phyloP scores from a whole-genome alignment of 495 filamentous ascomycete genomes.

The Penicillium longicatenatum region DNA sequence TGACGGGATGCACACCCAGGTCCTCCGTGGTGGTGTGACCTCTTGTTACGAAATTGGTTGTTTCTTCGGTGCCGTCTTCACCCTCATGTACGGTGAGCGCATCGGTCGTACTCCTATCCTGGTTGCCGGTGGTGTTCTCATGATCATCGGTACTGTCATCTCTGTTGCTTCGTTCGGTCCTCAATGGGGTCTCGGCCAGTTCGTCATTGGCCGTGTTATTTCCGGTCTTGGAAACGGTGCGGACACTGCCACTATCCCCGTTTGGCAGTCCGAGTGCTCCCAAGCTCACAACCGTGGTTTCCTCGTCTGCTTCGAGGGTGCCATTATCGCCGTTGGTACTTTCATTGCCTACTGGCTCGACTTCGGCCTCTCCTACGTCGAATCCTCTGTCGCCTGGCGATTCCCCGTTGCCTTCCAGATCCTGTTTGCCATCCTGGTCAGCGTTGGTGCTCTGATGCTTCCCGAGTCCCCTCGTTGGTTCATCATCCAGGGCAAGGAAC shows the following conservation, averaged over 20 bases:
- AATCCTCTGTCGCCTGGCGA: constrained; percentile 52
- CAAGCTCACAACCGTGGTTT: constrained; percentile 73
- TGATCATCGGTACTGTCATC: constrained; percentile 74
- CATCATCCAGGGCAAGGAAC: constrained; percentile 59
- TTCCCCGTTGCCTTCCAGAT: constrained; percentile 82
- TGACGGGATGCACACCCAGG: constrained; percentile 51
- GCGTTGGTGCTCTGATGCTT: constrained; percentile 57
- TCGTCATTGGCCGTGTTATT: constrained; percentile 70
- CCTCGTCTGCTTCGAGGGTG: constrained; percentile 81
- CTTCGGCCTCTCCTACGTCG: constrained; percentile 67
- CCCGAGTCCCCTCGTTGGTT: constrained; percentile 82
- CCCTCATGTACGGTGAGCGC: constrained; percentile 65
- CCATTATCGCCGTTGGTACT: constrained; percentile 73
- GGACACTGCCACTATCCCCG: constrained; percentile 74
- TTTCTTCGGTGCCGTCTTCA: constrained; percentile 72
- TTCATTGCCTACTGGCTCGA: constrained; percentile 84
- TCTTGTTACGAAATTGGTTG: constrained; percentile 82
- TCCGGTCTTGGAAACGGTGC: constrained; percentile 77
- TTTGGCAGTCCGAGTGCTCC: constrained; percentile 75
- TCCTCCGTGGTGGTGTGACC: constrained; percentile 76
- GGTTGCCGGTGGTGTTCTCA: constrained; percentile 64
- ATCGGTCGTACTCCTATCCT: constrained; percentile 66
- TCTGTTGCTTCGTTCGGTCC: constrained; percentile 56
- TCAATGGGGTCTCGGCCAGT: constrained; percentile 57
- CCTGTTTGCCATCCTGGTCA: constrained; percentile 66